These are phyloP conservation scores for Spinacia oleracea DNA, from an alignment of 179 eudicot species.

Conservation along the genomic window DNA sequence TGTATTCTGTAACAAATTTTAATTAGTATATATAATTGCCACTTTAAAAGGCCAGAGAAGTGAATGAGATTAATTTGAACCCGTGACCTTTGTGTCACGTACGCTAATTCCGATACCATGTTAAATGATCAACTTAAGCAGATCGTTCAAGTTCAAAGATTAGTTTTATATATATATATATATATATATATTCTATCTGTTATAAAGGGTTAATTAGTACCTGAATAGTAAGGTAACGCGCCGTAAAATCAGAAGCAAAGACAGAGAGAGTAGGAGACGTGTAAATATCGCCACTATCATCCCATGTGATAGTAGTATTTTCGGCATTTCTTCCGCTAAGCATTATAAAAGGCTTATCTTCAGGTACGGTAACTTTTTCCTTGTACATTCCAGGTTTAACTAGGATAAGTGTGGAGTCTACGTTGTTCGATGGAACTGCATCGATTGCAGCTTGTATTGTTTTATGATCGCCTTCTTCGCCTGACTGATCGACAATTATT, in stretches of 20 bases:
- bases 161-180: too few species aligned
- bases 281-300: conserved; percentile 47
- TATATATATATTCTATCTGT: too few species aligned
- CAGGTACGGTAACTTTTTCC: conserved; percentile 60
- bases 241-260: conserved; percentile 62
- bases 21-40: too few species aligned
- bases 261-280: conserved; percentile 53
- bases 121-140: too few species aligned
- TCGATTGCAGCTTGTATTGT: conserved; percentile 66
- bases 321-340: conserved; percentile 54
- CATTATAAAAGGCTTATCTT: conserved; percentile 55
- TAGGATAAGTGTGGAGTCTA: conserved; percentile 40
- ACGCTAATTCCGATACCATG: too few species aligned
- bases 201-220: too few species aligned
- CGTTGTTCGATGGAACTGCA: conserved; percentile 52
- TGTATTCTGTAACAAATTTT: conserved; percentile 32
- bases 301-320: conserved; percentile 54
- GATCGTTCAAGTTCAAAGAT: too few species aligned
- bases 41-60: too few species aligned
- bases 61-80: too few species aligned
- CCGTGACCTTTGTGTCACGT: too few species aligned
- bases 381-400: conserved; percentile 68
- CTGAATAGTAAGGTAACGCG: conserved; percentile 56
- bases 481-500: conserved; percentile 43
- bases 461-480: conserved; percentile 52